Conservation (phyloP, 371 early-diverging fungal species). For the Apophysomyces elegans region DNA sequence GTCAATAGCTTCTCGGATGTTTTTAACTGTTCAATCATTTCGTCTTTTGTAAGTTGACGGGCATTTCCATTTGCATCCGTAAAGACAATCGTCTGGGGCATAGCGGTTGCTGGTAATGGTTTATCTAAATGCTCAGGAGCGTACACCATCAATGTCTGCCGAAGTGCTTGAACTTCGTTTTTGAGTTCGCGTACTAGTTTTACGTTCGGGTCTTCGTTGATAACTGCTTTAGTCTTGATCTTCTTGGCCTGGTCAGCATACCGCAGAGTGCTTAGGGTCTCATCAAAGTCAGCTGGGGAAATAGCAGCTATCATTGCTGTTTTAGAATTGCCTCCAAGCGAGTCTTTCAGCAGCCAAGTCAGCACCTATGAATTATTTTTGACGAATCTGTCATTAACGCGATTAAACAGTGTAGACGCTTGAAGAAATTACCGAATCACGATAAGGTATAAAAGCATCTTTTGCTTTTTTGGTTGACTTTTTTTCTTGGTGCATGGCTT, state of each 20-base stretch:
- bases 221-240: constrained; percentile 90
- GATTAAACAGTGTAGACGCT: neutral
- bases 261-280: constrained; percentile 92
- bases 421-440: constrained; percentile 74
- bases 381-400: neutral
- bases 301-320: constrained; percentile 93
- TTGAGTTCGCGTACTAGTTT: constrained; percentile 87
- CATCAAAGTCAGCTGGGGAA: constrained; percentile 82
- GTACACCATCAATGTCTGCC: constrained; percentile 63
- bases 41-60: constrained; percentile 60
- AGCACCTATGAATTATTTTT: constrained; percentile 58
- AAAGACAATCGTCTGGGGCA: constrained; percentile 22
- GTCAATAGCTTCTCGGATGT: constrained; percentile 88
- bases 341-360: constrained; percentile 95
- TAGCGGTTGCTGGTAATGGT: constrained; percentile 37
- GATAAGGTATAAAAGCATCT: constrained; percentile 80
- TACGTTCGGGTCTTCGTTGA: constrained; percentile 91
- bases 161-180: constrained; percentile 78
- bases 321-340: constrained; percentile 92
- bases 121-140: constrained; percentile 61
- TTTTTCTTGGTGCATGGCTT: constrained; percentile 48
- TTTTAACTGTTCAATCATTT: constrained; percentile 79
- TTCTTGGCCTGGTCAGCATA: constrained; percentile 95
- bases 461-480: constrained; percentile 57
- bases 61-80: constrained; percentile 53